Percentiles rank a stretch among this genome's conserved stretches.
These are phyloP conservation scores for Aechmea fasciata DNA, from an alignment of 176 grass and related monocot genomes.

Conservation along the genomic window DNA sequence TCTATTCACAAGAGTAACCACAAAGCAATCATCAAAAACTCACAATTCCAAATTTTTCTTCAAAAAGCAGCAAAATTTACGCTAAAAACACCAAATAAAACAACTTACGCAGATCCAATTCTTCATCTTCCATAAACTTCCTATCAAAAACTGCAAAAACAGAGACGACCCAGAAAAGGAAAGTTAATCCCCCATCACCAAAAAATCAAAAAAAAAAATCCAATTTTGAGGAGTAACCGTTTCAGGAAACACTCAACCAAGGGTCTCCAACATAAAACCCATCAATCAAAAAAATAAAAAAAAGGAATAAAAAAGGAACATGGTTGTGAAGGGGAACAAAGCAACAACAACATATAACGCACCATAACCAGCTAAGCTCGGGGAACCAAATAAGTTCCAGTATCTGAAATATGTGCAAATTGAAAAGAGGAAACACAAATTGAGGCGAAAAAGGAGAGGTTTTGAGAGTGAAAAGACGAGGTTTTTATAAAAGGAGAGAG, in stretches of 20 bases:
- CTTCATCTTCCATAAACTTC: constrained; percentile 27
- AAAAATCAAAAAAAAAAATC: constrained; percentile 1
- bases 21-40: background rate
- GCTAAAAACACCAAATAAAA: background rate
- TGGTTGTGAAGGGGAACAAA: no score
- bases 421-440: no score
- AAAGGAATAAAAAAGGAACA: background rate
- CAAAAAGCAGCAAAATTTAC: background rate
- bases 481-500: no score
- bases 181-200: constrained; percentile 9
- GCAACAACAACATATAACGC: no score
- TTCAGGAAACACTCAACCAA: background rate
- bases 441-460: no score
- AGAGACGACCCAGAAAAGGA: constrained; percentile 8
- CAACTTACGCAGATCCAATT: constrained; percentile 17
- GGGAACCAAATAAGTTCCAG: no score
- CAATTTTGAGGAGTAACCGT: background rate
- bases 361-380: no score
- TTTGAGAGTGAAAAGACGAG: no score
- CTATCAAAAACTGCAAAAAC: constrained; percentile 12
- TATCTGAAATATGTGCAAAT: no score
- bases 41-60: background rate
- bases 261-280: background rate
- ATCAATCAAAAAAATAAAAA: background rate
- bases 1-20: background rate